Base-by-base conservation (phyloP, 2,329 filamentous ascomycete genomes). In the Pseudogymnoascus sp. region DNA sequence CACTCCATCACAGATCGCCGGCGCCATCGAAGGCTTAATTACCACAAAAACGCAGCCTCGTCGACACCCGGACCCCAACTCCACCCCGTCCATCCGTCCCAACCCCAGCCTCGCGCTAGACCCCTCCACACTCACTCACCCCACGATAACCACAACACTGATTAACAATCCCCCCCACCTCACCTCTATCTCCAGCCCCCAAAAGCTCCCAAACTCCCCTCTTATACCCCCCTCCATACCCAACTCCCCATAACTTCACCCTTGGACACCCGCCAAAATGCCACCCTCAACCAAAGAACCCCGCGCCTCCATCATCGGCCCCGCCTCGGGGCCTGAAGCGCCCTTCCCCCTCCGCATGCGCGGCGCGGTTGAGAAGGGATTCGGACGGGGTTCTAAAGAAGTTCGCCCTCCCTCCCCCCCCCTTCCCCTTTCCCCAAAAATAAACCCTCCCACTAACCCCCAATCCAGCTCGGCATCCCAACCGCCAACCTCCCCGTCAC, bases 351-450 rank as follows among this genome's bases (percentile, higher is more conserved):
- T 96, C 70, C 85, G 83, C 69, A 87, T 97, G 78, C 88, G 89
- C 66, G 95, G 95, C 23, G 85, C 88, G 63, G 92, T 99, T 23
- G 92, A 97, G 71, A 89, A 90, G 71, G 95, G 95, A 36, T 97
- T 97, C 75, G 93, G 95, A 44, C 85, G 95, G 65, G 95, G 95
- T 14, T 96, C 91, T 71, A 96, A 92, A 79, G 93, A 97, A 78
- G 90, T 93, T 74, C 64, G 77, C 73, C 44, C 18, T 40, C 40
- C 53, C 23, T 37, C 36, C 36, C 46, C 31, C 53, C 25, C 28
- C 61, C 34, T 16, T 63, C 53, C 18, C 61, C 14, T 14, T 36
- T 11, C 46, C 31, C 50, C 31, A 25, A 23, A 56, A 42, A 1
- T 3, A 1, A 42, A 42, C 7, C 6, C 2, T n/a, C 37, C 5